These are phyloP conservation scores for Aspergillus saccharolyticus DNA, from an alignment of 495 filamentous ascomycete species.

Conservation along the genomic window DNA sequence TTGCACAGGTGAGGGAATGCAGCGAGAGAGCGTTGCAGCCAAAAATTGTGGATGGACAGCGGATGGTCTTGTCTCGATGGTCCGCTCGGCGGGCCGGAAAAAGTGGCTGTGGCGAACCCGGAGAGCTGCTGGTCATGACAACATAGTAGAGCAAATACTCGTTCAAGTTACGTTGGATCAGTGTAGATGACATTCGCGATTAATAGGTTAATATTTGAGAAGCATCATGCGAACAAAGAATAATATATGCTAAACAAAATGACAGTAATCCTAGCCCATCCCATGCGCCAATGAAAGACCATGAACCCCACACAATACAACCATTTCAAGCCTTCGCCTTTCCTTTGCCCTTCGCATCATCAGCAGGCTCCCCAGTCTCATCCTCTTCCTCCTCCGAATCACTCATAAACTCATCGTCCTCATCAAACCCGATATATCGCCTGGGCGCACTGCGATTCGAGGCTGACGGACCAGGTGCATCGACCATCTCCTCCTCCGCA, in stretches of 20 bases:
- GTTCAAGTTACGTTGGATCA: no score
- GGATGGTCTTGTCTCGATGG: constrained; percentile 6
- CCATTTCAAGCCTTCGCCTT: constrained; percentile 31
- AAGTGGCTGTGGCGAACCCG: constrained; percentile 15
- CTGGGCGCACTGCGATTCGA: constrained; percentile 28
- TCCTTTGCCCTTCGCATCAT: constrained; percentile 33
- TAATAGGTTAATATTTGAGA: constrained; percentile 11
- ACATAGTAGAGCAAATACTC: neutral
- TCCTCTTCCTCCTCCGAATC: constrained; percentile 58
- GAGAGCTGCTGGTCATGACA: neutral
- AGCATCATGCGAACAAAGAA: constrained; percentile 3
- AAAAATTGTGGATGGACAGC: constrained; percentile 24
- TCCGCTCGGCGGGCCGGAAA: constrained; percentile 13
- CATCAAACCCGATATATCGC: constrained; percentile 80
- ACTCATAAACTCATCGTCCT: constrained; percentile 87
- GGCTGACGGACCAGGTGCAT: constrained; percentile 24
- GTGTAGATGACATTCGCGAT: neutral
- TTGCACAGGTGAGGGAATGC: constrained; percentile 8
- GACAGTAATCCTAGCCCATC: neutral
- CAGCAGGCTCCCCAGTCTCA: constrained; percentile 14
- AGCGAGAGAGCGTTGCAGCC: constrained; percentile 12
- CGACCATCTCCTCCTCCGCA: constrained; percentile 35
- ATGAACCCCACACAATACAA: neutral
- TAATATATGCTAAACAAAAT: neutral
- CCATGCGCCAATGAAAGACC: neutral